Percentiles rank a stretch among this genome's conserved stretches.
Conservation (phyloP, 306 rosid species). For the Sophora flavescens region DNA sequence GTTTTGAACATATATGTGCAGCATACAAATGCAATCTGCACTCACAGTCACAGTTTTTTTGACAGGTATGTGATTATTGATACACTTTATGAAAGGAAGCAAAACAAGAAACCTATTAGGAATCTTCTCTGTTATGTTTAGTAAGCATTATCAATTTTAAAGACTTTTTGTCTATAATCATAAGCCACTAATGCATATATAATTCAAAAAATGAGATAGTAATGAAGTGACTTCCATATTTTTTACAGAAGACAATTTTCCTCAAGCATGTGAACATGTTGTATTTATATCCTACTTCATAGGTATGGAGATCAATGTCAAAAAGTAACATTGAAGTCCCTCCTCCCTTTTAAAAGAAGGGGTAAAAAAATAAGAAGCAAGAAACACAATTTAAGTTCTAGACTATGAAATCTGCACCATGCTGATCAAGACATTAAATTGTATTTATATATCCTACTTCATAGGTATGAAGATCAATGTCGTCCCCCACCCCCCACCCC, state of each 20-base stretch:
- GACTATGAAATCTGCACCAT: not conserved
- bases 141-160: not conserved
- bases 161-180: constrained; percentile 7
- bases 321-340: not conserved
- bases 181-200: not conserved
- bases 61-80: constrained; percentile 2
- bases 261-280: constrained; percentile 1
- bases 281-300: constrained; percentile 8
- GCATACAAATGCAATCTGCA: not conserved
- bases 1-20: constrained; percentile 10
- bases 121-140: not conserved
- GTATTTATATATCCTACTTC: not conserved
- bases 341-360: not conserved
- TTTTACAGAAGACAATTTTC: not conserved
- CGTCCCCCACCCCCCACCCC: no score
- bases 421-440: no score
- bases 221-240: not conserved
- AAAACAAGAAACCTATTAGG: constrained; percentile 11
- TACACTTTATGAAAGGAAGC: constrained; percentile 9
- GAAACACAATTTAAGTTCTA: constrained; percentile 4
- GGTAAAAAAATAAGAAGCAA: not conserved
- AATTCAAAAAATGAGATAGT: not conserved
- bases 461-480: constrained; percentile 3
- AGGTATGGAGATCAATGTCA: constrained; percentile 6
- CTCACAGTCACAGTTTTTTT: not conserved